A percentile compares a stretch with the other conserved stretches of the same genome.
Evolutionary conservation across 495 filamentous ascomycete genomes (phyloP).

Genomic region (Hypoxylon fragiforme): DNA sequence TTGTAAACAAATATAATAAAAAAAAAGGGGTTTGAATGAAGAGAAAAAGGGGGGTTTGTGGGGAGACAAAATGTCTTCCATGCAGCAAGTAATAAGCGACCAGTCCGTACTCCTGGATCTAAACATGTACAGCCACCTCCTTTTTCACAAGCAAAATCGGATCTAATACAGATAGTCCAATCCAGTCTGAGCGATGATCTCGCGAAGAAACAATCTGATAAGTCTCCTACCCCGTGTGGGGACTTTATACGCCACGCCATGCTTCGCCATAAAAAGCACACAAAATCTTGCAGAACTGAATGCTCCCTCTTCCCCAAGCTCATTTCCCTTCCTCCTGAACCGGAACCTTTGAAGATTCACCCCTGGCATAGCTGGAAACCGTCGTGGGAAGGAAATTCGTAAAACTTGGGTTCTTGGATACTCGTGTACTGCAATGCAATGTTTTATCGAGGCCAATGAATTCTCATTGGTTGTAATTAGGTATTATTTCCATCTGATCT

Average conservation of each 20-base stretch:
- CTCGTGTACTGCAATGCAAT: not conserved
- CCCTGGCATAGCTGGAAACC: conserved; percentile 3
- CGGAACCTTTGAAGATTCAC: not conserved
- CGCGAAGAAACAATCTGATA: conserved; percentile 1
- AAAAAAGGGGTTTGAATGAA: not conserved
- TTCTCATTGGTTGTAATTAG: conserved; percentile 8
- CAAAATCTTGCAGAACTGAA: conserved; percentile 5
- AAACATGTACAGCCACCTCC: no score
- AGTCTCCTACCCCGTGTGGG: conserved; percentile 24
- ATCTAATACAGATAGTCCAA: no score
- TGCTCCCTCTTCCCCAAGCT: not conserved
- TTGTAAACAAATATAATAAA: not conserved
- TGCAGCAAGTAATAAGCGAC: not conserved
- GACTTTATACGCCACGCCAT: conserved; percentile 26
- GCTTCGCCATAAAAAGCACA: conserved; percentile 18
- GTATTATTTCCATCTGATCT: conserved; percentile 12
- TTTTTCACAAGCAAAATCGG: no score
- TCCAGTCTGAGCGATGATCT: no score
- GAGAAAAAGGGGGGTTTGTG: not conserved
- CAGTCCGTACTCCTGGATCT: not conserved
- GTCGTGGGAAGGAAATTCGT: conserved; percentile 30
- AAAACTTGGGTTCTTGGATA: not conserved
- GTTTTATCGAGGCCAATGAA: not conserved
- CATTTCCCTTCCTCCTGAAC: conserved; percentile 1
- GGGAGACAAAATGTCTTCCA: not conserved